Conservation (phyloP, 2,329 filamentous ascomycete genomes). For the Trichoderma citrinoviride region DNA sequence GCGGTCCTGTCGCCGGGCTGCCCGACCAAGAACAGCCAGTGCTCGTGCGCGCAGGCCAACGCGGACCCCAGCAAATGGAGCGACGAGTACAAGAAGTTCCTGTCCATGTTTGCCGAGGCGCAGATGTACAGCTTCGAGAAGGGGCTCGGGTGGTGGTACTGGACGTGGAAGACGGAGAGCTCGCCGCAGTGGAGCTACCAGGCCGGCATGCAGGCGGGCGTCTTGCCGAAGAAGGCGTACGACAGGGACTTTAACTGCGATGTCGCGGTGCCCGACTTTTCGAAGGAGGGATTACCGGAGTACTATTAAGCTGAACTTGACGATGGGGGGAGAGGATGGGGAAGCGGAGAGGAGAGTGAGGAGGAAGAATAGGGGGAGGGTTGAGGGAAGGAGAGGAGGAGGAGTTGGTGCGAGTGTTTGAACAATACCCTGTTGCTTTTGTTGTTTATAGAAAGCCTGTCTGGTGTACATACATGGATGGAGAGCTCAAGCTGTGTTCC, state of each 20-base stretch:
- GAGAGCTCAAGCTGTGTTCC: background rate
- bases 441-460: slow-evolving; percentile 8
- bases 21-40: slow-evolving; percentile 62
- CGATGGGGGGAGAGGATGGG: background rate
- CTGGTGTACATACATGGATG: background rate
- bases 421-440: slow-evolving; percentile 12
- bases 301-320: slow-evolving; percentile 7
- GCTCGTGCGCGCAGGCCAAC: slow-evolving; percentile 75
- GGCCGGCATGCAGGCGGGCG: slow-evolving; percentile 71
- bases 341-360: no score
- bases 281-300: slow-evolving; percentile 46
- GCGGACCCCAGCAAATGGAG: slow-evolving; percentile 67
- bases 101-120: slow-evolving; percentile 87
- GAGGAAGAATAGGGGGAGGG: no score
- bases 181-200: slow-evolving; percentile 92
- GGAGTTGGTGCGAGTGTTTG: background rate
- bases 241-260: slow-evolving; percentile 68
- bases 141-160: slow-evolving; percentile 98
- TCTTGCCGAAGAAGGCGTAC: slow-evolving; percentile 74
- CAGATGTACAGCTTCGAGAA: slow-evolving; percentile 95
- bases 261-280: slow-evolving; percentile 53
- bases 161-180: slow-evolving; percentile 93
- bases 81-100: slow-evolving; percentile 75
- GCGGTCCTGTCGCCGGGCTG: slow-evolving; percentile 70
- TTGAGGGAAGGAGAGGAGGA: no score